Percentiles rank a stretch among this genome's conserved stretches.
Evolutionary conservation across 148 eudicot genomes (phyloP).

Genomic region (Diospyros lotus): DNA sequence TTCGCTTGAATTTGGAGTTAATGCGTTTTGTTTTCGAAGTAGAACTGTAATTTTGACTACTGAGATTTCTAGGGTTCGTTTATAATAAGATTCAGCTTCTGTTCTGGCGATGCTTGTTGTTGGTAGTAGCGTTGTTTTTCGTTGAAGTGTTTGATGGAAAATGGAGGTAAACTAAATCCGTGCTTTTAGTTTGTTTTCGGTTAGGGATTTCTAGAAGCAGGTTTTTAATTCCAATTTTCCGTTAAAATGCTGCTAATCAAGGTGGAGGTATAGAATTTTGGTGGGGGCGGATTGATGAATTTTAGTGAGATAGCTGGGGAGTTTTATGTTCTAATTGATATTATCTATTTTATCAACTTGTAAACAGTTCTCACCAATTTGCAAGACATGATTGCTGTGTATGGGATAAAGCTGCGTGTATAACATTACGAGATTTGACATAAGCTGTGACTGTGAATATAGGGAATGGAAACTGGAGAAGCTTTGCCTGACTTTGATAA

Average conservation of each 20-base stretch:
- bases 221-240: too few relatives aligned
- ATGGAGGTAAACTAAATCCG: too few relatives aligned
- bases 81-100: too few relatives aligned
- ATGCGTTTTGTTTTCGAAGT: too few relatives aligned
- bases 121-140: too few relatives aligned
- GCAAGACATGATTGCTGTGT: background rate
- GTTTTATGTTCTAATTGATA: background rate
- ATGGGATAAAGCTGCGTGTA: background rate
- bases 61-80: too few relatives aligned
- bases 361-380: background rate
- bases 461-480: background rate
- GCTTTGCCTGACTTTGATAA: background rate
- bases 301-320: background rate
- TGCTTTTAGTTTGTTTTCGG: too few relatives aligned
- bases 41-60: too few relatives aligned
- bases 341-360: background rate
- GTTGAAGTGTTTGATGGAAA: too few relatives aligned
- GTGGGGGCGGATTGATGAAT: background rate
- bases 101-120: too few relatives aligned
- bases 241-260: background rate
- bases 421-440: background rate
- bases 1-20: slow-evolving; percentile 8
- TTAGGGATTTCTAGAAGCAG: background rate
- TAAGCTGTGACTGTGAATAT: background rate
- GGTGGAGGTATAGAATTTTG: background rate